Conservation (phyloP, 169 alveolate species). For the Miamiensis avidus region DNA sequence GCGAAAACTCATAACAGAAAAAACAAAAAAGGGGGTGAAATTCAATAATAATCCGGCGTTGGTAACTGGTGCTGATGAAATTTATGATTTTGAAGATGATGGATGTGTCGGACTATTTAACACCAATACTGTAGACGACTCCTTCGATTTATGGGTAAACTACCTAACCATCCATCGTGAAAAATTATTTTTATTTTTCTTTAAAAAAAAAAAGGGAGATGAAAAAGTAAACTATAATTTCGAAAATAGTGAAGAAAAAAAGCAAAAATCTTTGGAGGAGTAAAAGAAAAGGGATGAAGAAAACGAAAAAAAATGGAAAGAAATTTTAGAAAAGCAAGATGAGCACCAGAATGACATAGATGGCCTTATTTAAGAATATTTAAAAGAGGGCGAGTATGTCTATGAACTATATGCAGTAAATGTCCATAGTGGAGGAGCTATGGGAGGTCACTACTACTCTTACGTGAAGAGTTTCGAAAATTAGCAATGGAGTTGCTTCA, state of each 20-base stretch:
- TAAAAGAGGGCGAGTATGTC: slow-evolving; percentile 60
- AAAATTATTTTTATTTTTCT: background rate
- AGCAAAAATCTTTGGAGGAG: background rate
- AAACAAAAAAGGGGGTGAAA: background rate
- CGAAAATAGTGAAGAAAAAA: background rate
- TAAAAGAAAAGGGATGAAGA: slow-evolving; percentile 1
- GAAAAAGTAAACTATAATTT: background rate
- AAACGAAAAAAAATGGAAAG: background rate
- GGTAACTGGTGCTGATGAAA: slow-evolving; percentile 9
- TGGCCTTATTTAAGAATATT: slow-evolving; percentile 13
- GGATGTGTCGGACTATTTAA: background rate
- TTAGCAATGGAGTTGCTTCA: slow-evolving; percentile 71
- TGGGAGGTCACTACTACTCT: slow-evolving; percentile 88
- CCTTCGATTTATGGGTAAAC: background rate
- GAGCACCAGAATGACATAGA: background rate
- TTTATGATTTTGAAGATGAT: background rate
- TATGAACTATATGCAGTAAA: slow-evolving; percentile 77
- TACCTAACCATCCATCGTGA: background rate
- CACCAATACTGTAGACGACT: background rate
- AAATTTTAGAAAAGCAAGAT: background rate
- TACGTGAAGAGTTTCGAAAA: slow-evolving; percentile 61
- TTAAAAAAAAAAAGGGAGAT: background rate
- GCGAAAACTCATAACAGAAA: slow-evolving; percentile 3
- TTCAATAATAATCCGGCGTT: slow-evolving; percentile 14
- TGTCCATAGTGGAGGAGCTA: slow-evolving; percentile 85